Evolutionary conservation across 1,284 basidiomycete genomes (phyloP), one percentile per base, ranked within the genome.

Genomic region (Tausonia pullulans): DNA sequence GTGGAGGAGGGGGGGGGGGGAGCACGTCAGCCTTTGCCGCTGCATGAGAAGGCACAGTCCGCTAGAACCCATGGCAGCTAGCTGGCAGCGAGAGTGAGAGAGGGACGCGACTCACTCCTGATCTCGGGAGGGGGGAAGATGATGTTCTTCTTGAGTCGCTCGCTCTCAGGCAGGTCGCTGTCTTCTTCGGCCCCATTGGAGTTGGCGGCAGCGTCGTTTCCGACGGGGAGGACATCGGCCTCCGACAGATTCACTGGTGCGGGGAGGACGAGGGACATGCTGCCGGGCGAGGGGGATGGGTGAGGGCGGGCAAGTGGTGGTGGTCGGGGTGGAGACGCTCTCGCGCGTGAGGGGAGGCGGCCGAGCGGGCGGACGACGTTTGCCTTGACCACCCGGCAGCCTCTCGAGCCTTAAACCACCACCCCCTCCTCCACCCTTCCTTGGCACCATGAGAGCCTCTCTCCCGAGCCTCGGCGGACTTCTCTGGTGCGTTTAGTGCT

Each of bases 81-180:
- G 48, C 43, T 16, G 53, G 60, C 44, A 13, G 52, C 3, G 16
- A 10, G 53, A 14, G 7, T 51, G 16, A 63, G 58, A 69, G 54
- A 49, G 40, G 4, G n/a, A 3, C 13, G 16, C 55, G 55, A 74
- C 86, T 76, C 71, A 87, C 91, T 87, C 81, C 93, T 90, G 71
- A 94, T 91, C 76, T 94, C 92, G 54, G 88, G 88, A 5, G 91
- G 90, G 68, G 91, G 91, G 58, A 93, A 86, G 77, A 95, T 95
- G 71, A 94, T 83, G 58, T 90, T 90, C 68, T 81, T 87, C 49
- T 86, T 81, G 72, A 87, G 90, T 70, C 71, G 84, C 81, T 78
- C 82, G 78, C 71, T 74, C 67, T 73, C 71, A 40, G 70, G 69
- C 40, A 69, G 62, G 58, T 69, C 68, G 45, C 63, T 69, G 40